Conservation (phyloP, 2,329 filamentous ascomycete genomes). For the Sarocladium brachiariae region DNA sequence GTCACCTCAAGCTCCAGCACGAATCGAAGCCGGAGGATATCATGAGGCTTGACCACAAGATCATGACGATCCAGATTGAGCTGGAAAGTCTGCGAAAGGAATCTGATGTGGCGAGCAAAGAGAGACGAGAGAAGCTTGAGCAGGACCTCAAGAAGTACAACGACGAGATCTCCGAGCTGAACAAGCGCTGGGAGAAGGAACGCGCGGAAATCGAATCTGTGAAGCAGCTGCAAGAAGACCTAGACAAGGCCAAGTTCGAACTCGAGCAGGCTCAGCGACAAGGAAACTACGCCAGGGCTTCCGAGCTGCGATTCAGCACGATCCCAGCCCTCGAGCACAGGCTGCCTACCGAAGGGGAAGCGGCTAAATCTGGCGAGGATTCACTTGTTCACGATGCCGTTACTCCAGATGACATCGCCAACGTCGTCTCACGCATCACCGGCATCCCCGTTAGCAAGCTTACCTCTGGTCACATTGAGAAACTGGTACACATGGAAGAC, state of each 20-base stretch:
- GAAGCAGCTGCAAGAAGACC: slow-evolving; percentile 80
- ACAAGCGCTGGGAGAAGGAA: slow-evolving; percentile 84
- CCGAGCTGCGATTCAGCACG: slow-evolving; percentile 79
- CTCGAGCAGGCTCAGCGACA: slow-evolving; percentile 81
- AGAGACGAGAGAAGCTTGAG: slow-evolving; percentile 81
- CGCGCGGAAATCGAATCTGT: slow-evolving; percentile 77
- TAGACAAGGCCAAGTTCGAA: slow-evolving; percentile 79
- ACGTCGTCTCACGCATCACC: slow-evolving; percentile 83
- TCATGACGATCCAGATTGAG: slow-evolving; percentile 97
- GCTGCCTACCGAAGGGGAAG: slow-evolving; percentile 66
- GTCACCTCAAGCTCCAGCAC: slow-evolving; percentile 82
- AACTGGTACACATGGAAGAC: slow-evolving; percentile 93
- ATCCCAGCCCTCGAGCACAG: slow-evolving; percentile 78
- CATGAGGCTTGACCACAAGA: slow-evolving; percentile 83
- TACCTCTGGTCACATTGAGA: slow-evolving; percentile 89
- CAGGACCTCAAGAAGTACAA: slow-evolving; percentile 68
- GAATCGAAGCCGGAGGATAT: slow-evolving; percentile 96
- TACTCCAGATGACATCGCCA: slow-evolving; percentile 89
- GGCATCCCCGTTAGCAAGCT: slow-evolving; percentile 91
- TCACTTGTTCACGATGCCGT: slow-evolving; percentile 86
- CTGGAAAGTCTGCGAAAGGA: slow-evolving; percentile 92
- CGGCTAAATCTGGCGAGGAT: slow-evolving; percentile 31
- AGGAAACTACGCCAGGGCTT: slow-evolving; percentile 84
- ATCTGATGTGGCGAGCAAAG: slow-evolving; percentile 80
- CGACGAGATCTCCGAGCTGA: slow-evolving; percentile 67